These are phyloP conservation scores for Isatis tinctoria DNA, from an alignment of 345 rosid genomes.

Conservation along the genomic window DNA sequence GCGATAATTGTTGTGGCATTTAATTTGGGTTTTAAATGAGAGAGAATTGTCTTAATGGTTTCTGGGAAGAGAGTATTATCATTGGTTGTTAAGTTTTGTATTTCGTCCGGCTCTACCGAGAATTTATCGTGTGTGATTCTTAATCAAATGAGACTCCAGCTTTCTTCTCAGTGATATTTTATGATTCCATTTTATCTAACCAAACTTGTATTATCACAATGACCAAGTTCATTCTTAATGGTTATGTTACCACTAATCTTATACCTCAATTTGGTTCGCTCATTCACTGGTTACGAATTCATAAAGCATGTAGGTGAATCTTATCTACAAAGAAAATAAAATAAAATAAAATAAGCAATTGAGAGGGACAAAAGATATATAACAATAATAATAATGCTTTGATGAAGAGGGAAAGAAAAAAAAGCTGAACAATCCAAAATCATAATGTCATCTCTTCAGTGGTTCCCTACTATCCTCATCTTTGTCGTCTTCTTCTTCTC, in stretches of 20 bases:
- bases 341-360: too few species aligned
- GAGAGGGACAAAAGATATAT: not conserved
- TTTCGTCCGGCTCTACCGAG: not conserved
- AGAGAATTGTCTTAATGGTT: not conserved
- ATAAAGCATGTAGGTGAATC: not conserved
- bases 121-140: slow-evolving; percentile 9
- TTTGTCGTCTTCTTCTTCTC: not conserved
- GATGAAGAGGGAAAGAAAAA: not conserved
- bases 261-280: not conserved
- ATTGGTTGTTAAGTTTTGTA: slow-evolving; percentile 15
- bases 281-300: not conserved
- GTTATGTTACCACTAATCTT: not conserved
- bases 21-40: slow-evolving; percentile 20
- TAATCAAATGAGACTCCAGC: slow-evolving; percentile 1
- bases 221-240: not conserved
- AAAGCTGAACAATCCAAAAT: not conserved
- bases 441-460: slow-evolving; percentile 15
- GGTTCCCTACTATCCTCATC: not conserved
- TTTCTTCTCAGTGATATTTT: not conserved
- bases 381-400: not conserved
- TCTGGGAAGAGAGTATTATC: slow-evolving; percentile 7
- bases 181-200: not conserved
- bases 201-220: not conserved
- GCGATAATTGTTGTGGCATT: slow-evolving; percentile 23
- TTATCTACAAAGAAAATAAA: slow-evolving; percentile 10